Conservation (phyloP, 495 filamentous ascomycete genomes). For the Peziza echinospora region DNA sequence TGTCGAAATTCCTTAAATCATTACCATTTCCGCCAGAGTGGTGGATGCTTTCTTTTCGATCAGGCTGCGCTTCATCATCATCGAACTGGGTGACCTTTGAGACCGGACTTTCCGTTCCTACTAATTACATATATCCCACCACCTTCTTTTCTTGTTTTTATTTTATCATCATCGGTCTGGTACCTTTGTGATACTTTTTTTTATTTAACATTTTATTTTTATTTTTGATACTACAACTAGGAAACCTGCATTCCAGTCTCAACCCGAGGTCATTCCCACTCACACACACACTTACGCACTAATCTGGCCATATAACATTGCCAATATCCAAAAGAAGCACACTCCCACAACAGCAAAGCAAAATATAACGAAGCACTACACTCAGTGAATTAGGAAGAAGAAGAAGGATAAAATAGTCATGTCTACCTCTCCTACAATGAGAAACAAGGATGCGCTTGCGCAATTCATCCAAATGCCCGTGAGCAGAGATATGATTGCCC, state of each 20-base stretch:
- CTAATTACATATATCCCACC: no score
- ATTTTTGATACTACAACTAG: no score
- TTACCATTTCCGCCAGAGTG: neutral
- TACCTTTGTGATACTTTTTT: neutral
- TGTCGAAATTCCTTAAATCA: neutral
- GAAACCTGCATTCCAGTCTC: no score
- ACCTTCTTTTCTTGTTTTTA: neutral
- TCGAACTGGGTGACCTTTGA: neutral
- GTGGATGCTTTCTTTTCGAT: neutral
- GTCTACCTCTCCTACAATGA: slow-evolving; percentile 13
- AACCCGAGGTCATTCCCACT: no score
- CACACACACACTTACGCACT: no score
- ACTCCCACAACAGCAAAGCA: neutral
- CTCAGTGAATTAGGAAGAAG: slow-evolving; percentile 7
- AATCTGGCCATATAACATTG: neutral
- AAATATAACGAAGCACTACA: no score
- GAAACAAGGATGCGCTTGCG: slow-evolving; percentile 64
- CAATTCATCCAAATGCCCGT: slow-evolving; percentile 72
- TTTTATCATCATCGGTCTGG: neutral
- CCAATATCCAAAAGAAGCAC: neutral
- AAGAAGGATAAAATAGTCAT: neutral
- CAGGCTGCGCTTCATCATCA: neutral
- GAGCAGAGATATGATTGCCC: slow-evolving; percentile 58
- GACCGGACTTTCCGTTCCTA: neutral
- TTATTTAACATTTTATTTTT: no score